These are phyloP conservation scores for Claviceps citrina DNA, from an alignment of 2,329 filamentous ascomycete genomes.

Conservation along the genomic window DNA sequence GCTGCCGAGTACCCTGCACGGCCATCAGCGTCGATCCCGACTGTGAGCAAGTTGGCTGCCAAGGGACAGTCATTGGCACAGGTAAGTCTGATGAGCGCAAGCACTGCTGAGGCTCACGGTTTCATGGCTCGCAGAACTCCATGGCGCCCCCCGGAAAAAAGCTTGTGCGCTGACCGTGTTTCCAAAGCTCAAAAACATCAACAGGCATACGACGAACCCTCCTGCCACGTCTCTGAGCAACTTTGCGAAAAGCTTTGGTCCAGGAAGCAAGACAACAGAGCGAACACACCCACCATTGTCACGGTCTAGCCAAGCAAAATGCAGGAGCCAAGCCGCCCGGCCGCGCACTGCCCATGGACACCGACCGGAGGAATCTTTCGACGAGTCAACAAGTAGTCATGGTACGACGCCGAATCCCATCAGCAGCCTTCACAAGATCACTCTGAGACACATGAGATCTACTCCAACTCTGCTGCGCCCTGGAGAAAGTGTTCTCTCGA, in stretches of 20 bases:
- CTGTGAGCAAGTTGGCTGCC: constrained; percentile 23
- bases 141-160: background rate
- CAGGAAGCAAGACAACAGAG: constrained; percentile 31
- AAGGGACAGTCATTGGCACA: constrained; percentile 29
- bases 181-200: constrained; percentile 21
- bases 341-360: constrained; percentile 26
- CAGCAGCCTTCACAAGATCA: constrained; percentile 9
- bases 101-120: background rate
- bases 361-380: constrained; percentile 23
- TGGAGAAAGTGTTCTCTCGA: constrained; percentile 31
- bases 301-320: constrained; percentile 31
- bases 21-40: constrained; percentile 16
- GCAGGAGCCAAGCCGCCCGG: constrained; percentile 22
- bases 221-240: constrained; percentile 22
- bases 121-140: background rate
- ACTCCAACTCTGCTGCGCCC: constrained; percentile 15
- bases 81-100: constrained; percentile 9
- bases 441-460: constrained; percentile 13
- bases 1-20: constrained; percentile 33
- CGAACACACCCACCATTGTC: constrained; percentile 38
- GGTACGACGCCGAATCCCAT: constrained; percentile 19
- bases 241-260: constrained; percentile 43
- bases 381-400: constrained; percentile 18
- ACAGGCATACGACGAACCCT: constrained; percentile 23
- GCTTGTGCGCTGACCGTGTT: background rate